A percentile compares a stretch with the other conserved stretches of the same genome.
Evolutionary conservation across 2,329 filamentous ascomycete species (phyloP).

Genomic region (Dryadomyces quercus-mongolicae): DNA sequence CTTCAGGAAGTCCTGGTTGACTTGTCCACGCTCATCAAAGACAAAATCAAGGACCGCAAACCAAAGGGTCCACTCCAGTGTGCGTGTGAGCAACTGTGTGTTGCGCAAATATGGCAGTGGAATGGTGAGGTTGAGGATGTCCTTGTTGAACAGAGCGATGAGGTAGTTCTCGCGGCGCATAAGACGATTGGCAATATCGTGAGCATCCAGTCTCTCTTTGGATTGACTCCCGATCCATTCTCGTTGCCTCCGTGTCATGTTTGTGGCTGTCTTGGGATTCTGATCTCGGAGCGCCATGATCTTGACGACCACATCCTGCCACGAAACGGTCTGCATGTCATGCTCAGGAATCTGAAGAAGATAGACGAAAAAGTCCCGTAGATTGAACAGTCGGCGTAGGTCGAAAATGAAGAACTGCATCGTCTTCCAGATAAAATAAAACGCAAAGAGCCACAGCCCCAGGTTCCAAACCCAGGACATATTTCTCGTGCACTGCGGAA

Average conservation of each 20-base stretch:
- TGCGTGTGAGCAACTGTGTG: conserved; percentile 76
- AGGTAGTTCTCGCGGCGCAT: conserved; percentile 97
- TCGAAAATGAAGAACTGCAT: conserved; percentile 59
- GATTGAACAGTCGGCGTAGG: conserved; percentile 57
- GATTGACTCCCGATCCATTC: conserved; percentile 68
- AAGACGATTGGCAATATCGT: conserved; percentile 90
- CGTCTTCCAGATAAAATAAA: conserved; percentile 74
- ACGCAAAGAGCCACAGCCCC: conserved; percentile 70
- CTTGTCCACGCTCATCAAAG: conserved; percentile 80
- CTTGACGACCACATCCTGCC: conserved; percentile 80
- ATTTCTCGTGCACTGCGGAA: conserved; percentile 61
- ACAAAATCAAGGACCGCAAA: conserved; percentile 87
- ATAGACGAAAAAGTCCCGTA: conserved; percentile 78
- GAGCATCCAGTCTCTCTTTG: conserved; percentile 87
- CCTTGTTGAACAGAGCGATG: conserved; percentile 95
- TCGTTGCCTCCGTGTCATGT: conserved; percentile 37
- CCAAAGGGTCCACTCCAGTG: conserved; percentile 83
- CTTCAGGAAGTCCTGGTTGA: conserved; percentile 75
- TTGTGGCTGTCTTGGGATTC: conserved; percentile 65
- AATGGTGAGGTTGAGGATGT: conserved; percentile 76
- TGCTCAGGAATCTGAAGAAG: conserved; percentile 69
- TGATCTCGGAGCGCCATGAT: conserved; percentile 75
- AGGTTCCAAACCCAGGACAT: conserved; percentile 71
- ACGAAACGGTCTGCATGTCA: conserved; percentile 89
- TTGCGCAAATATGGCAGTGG: conserved; percentile 73